Conservation (phyloP, 192 early-diverging fungal genomes). For the Rhizophlyctis rosea region DNA sequence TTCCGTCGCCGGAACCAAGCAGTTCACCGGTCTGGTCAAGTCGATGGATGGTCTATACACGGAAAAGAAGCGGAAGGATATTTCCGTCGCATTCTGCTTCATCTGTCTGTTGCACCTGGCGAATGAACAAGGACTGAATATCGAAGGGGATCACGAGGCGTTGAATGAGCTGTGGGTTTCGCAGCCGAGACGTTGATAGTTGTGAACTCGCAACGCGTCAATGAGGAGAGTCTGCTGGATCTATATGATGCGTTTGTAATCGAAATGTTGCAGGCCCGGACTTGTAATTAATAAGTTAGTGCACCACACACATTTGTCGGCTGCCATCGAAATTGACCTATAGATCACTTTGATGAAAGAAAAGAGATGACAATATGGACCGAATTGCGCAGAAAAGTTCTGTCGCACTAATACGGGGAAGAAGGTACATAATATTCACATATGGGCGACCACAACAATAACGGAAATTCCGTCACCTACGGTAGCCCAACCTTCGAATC, state of each 20-base stretch:
- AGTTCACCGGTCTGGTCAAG: slow-evolving; percentile 72
- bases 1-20: slow-evolving; percentile 5
- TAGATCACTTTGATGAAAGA: neutral
- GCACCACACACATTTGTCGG: neutral
- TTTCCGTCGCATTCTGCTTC: slow-evolving; percentile 96
- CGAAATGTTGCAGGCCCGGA: neutral
- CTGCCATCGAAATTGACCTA: neutral
- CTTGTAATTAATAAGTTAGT: neutral
- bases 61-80: slow-evolving; percentile 76
- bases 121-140: slow-evolving; percentile 82
- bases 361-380: too few species aligned
- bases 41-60: slow-evolving; percentile 74
- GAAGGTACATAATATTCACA: too few species aligned
- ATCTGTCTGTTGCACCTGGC: slow-evolving; percentile 95
- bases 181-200: neutral
- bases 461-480: too few species aligned
- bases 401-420: too few species aligned
- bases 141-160: slow-evolving; percentile 49
- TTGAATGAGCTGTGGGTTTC: slow-evolving; percentile 33
- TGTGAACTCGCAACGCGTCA: too few species aligned
- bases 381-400: too few species aligned
- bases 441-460: too few species aligned
- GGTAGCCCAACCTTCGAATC: too few species aligned
- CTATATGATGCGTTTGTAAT: neutral
- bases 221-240: neutral